Base-by-base conservation (phyloP, 306 rosid species). In the Quercus robur region DNA sequence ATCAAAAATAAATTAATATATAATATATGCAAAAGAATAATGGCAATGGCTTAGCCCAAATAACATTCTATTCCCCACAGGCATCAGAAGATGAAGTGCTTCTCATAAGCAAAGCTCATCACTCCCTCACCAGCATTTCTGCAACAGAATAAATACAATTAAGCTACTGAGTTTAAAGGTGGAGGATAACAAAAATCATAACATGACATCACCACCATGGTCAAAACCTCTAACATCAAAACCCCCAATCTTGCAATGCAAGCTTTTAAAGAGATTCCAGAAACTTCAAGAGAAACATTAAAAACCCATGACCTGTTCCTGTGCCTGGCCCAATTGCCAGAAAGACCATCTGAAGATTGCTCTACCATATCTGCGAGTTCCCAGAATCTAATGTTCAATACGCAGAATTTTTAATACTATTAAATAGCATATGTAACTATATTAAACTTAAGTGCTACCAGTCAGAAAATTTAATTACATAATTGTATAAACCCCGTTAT, bases 81-180 rank as follows among this genome's bases (percentile, higher is more conserved):
- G 89, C 90, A 88, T 85, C 93, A 81, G 92, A 82, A 87, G 89
- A 86, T 77, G 87, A 86, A 87, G 81, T 86, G 88, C 88, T 84
- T 91, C 93, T 90, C 85, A 85, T 91, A 91, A 89, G 93, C 89
- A 89, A 85, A 87, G 92, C 89, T 90, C 91, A 89, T 84, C 80
- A 89, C 88, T 85, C 86, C 92, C 93, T 80, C 93, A 93, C 88
- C 94, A 83, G 93, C 97, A 89, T 85, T 91, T 94, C 94, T 94
- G 97, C 93, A 92, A 94, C 87, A 92, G 90, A 90, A 90, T 76
- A 92, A 83, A 88, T 86, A 84, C 79, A 89, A 94, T 87, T 90
- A 89, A 89, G 92, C 86, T 85, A 85, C 87, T 30, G 85, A 79
- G 85, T 84, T 79, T 88, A 85, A 83, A 79, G 90, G 80, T 82